Percentiles rank a stretch among this genome's conserved stretches.
Evolutionary conservation across 257 asterid species (phyloP).

Genomic region (Nicotiana undulata): DNA sequence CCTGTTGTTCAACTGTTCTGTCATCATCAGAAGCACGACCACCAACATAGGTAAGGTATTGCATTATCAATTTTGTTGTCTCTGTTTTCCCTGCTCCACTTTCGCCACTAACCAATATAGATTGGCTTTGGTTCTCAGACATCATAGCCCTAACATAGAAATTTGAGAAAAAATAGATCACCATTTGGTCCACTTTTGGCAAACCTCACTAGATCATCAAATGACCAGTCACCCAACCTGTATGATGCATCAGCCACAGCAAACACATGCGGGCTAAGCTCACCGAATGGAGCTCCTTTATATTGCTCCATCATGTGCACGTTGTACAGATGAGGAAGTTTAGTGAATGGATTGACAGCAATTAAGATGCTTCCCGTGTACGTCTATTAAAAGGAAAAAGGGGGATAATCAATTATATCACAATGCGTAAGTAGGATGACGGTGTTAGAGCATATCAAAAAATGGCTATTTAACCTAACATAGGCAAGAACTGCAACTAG

Average conservation of each 20-base stretch:
- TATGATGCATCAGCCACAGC: conserved; percentile 98
- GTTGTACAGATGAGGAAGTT: conserved; percentile 93
- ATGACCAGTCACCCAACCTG: conserved; percentile 49
- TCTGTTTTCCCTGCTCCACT: conserved; percentile 99
- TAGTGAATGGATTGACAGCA: conserved; percentile 94
- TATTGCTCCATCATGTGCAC: conserved; percentile 96
- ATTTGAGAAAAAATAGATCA: conserved; percentile 17
- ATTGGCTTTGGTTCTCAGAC: conserved; percentile 80
- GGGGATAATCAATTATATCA: conserved; percentile 5
- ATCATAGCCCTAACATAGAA: conserved; percentile 73
- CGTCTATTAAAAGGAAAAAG: conserved; percentile 44
- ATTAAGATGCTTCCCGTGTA: conserved; percentile 95
- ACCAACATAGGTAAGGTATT: conserved; percentile 94
- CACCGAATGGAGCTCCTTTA: conserved; percentile 98
- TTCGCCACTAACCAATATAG: conserved; percentile 98
- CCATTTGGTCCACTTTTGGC: not conserved
- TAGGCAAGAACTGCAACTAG: not conserved
- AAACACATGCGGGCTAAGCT: conserved; percentile 98
- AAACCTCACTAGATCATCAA: not conserved
- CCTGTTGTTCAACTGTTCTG: conserved; percentile 96
- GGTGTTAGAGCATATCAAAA: not conserved
- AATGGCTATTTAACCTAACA: not conserved
- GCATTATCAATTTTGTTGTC: conserved; percentile 97
- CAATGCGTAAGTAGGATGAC: not conserved
- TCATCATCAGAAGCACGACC: conserved; percentile 84